phyloP scores from a whole-genome alignment of 345 rosid species.

The Lepidium africanum region DNA sequence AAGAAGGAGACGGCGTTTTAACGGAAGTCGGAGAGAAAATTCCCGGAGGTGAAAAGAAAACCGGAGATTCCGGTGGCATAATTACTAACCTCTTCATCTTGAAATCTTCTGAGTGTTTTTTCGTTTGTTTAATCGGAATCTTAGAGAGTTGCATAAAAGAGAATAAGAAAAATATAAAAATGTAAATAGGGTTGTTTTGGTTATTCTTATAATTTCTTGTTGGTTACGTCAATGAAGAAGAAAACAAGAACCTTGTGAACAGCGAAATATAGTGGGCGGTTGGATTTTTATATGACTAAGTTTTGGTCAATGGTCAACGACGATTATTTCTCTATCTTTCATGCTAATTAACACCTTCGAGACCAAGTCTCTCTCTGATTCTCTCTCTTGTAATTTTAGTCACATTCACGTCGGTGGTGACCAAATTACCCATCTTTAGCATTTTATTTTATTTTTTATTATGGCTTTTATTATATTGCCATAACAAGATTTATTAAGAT shows the following conservation, averaged over 20 bases:
- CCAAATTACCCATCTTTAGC: constrained; percentile 2
- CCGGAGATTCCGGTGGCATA: constrained; percentile 26
- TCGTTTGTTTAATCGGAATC: constrained; percentile 9
- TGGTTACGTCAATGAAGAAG: constrained; percentile 14
- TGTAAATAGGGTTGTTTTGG: not conserved
- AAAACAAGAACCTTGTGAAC: constrained; percentile 25
- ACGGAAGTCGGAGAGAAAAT: constrained; percentile 25
- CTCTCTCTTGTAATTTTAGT: constrained; percentile 18
- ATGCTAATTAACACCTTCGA: constrained; percentile 22
- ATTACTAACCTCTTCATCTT: constrained; percentile 12
- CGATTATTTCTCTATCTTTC: constrained; percentile 18
- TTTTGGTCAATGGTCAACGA: constrained; percentile 31
- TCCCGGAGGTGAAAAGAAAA: constrained; percentile 12
- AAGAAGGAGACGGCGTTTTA: constrained; percentile 25
- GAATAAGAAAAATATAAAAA: not conserved
- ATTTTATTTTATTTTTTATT: not conserved
- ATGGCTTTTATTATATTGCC: constrained; percentile 13
- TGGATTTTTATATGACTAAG: constrained; percentile 17
- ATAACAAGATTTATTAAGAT: not conserved
- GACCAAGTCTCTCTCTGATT: constrained; percentile 27
- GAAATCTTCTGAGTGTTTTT: not conserved
- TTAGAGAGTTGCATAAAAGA: constrained; percentile 18
- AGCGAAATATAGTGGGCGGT: constrained; percentile 22
- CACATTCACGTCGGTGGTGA: constrained; percentile 31
- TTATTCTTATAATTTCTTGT: constrained; percentile 6